phyloP scores from a whole-genome alignment of 768 basidiomycete species.

The Auriculariales sp. region DNA sequence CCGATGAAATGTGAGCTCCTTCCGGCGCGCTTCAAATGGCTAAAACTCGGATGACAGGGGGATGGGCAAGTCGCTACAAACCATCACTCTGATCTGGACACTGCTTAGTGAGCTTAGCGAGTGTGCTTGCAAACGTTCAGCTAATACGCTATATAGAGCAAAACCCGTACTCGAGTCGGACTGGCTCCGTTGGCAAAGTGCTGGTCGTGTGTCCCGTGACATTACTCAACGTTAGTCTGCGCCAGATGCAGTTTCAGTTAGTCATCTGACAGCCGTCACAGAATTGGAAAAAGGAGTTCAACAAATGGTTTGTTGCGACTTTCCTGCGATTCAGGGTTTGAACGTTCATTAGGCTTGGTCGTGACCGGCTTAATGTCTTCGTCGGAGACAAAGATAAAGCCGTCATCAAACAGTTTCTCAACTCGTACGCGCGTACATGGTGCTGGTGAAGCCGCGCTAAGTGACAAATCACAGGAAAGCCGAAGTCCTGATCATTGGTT shows the following conservation, averaged over 20 bases:
- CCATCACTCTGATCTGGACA: constrained; percentile 87
- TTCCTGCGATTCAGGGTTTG: background rate
- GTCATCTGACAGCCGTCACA: constrained; percentile 17
- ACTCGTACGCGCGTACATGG: constrained; percentile 36
- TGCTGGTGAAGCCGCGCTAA: background rate
- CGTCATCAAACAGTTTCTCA: constrained; percentile 54
- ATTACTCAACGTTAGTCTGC: constrained; percentile 50
- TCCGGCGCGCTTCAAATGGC: constrained; percentile 5
- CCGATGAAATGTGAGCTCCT: constrained; percentile 74
- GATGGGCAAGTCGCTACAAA: constrained; percentile 73
- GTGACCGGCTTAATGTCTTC: constrained; percentile 41
- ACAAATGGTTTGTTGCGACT: constrained; percentile 63
- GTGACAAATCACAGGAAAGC: constrained; percentile 25
- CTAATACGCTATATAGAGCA: constrained; percentile 39
- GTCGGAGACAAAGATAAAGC: constrained; percentile 44
- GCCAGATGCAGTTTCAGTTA: background rate
- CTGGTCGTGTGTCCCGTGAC: constrained; percentile 92
- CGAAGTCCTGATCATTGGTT: constrained; percentile 91
- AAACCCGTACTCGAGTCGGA: constrained; percentile 53
- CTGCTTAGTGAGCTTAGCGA: constrained; percentile 51
- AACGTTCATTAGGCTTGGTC: constrained; percentile 28
- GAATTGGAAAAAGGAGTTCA: constrained; percentile 94
- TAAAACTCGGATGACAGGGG: constrained; percentile 42
- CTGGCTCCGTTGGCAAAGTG: constrained; percentile 56
- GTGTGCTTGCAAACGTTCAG: background rate